Evolutionary conservation across 2,329 filamentous ascomycete genomes (phyloP).

Genomic region (Pseudocercospora pini-densiflorae): DNA sequence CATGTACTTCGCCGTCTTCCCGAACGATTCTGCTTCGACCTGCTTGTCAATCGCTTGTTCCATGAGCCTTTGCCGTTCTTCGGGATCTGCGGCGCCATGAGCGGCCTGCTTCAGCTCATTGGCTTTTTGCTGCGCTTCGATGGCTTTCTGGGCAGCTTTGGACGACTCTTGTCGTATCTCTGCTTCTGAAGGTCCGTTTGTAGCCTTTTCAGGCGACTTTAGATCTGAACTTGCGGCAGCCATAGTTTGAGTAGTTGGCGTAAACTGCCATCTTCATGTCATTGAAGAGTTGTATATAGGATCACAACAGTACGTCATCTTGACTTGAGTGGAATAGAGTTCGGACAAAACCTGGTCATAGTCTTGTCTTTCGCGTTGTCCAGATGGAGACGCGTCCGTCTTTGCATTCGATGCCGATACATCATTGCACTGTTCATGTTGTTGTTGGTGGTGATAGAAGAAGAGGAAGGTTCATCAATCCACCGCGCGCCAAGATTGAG

Average conservation of each 20-base stretch:
- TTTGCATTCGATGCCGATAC: neutral
- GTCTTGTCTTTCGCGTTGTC: neutral
- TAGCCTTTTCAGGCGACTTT: neutral
- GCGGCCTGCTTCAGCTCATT: conserved; percentile 36
- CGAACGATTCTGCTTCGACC: conserved; percentile 38
- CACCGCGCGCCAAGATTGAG: no score
- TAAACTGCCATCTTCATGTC: neutral
- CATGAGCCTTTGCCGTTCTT: conserved; percentile 40
- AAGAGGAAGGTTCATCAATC: neutral
- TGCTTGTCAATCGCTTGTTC: conserved; percentile 37
- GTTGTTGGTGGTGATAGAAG: neutral
- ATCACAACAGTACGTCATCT: conserved; percentile 20
- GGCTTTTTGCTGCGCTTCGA: conserved; percentile 34
- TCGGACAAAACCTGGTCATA: conserved; percentile 16
- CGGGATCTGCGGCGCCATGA: conserved; percentile 35
- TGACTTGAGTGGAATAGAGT: conserved; percentile 10
- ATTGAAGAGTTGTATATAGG: neutral
- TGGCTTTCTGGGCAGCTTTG: conserved; percentile 33
- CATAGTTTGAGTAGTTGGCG: neutral
- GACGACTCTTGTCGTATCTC: conserved; percentile 35
- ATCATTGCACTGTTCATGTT: neutral
- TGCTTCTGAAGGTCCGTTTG: conserved; percentile 18
- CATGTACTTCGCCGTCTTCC: conserved; percentile 40
- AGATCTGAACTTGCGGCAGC: neutral
- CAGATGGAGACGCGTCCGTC: neutral